A percentile compares a stretch with the other conserved stretches of the same genome.
Evolutionary conservation across 192 early-diverging fungal species (phyloP).

Genomic region (Pilaira anomala): DNA sequence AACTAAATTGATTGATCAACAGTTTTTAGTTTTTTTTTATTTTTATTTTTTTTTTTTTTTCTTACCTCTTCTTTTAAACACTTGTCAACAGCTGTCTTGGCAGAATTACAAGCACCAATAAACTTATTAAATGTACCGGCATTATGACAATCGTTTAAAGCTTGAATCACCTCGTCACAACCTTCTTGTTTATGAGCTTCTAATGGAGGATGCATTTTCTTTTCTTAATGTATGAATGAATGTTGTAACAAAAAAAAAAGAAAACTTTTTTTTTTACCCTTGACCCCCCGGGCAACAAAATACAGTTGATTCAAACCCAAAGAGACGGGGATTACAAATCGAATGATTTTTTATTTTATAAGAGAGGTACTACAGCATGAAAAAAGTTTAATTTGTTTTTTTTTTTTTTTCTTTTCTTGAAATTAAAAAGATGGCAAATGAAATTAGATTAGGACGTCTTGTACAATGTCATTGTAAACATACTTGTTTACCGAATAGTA

Average conservation of each 20-base stretch:
- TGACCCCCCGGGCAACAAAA: no score
- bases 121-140: conserved; percentile 47
- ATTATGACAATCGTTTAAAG: conserved; percentile 52
- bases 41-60: not conserved
- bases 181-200: conserved; percentile 39
- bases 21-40: no score
- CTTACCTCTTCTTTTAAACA: conserved; percentile 54
- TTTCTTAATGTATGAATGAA: not conserved
- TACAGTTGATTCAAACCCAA: no score
- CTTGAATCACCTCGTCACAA: conserved; percentile 50
- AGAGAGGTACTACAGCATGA: not conserved
- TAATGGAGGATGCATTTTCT: conserved; percentile 42
- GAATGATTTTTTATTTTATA: no score
- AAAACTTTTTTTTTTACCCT: no score
- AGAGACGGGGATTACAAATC: not conserved
- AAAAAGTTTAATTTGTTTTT: no score
- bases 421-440: not conserved
- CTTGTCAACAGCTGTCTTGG: conserved; percentile 48
- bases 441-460: not conserved
- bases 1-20: conserved; percentile 34
- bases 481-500: no score
- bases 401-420: no score
- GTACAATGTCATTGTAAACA: no score
- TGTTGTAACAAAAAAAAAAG: not conserved
- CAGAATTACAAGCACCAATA: conserved; percentile 49